Percentiles rank a stretch among this genome's conserved stretches.
phyloP scores from a whole-genome alignment of 805 yeast genomes.

The Pichia occidentalis region DNA sequence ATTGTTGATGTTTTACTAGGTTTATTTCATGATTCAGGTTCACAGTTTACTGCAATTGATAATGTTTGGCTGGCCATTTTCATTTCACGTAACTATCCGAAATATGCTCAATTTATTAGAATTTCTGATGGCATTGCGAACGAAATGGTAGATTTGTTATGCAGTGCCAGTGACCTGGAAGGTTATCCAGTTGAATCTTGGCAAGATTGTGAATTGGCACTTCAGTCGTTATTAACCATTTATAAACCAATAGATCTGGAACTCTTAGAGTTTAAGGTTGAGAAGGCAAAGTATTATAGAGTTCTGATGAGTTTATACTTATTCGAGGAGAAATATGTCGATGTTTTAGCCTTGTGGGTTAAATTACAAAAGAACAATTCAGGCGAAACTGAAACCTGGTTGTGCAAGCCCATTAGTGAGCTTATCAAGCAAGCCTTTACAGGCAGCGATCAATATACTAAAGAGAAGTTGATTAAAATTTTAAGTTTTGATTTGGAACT shows the following conservation, averaged over 20 bases:
- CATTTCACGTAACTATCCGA: conserved; percentile 73
- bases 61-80: conserved; percentile 51
- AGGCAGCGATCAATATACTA: conserved; percentile 13
- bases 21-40: conserved; percentile 35
- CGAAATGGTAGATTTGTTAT: conserved; percentile 42
- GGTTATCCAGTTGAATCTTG: conserved; percentile 22
- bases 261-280: conserved; percentile 43
- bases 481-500: conserved; percentile 26
- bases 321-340: conserved; percentile 44
- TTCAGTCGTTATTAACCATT: conserved; percentile 62
- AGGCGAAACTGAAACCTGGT: neutral
- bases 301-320: conserved; percentile 55
- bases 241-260: conserved; percentile 54
- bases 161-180: conserved; percentile 21
- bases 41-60: conserved; percentile 28
- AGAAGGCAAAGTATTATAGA: conserved; percentile 47
- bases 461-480: conserved; percentile 23
- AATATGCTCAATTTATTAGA: conserved; percentile 75
- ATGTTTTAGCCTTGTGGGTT: conserved; percentile 52
- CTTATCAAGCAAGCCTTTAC: conserved; percentile 24
- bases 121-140: conserved; percentile 55
- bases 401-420: conserved; percentile 26
- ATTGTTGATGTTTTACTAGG: conserved; percentile 68
- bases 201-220: conserved; percentile 60
- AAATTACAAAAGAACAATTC: conserved; percentile 16